phyloP scores from a whole-genome alignment of 169 alveolate genomes.

The Cryptosporidium baileyi region DNA sequence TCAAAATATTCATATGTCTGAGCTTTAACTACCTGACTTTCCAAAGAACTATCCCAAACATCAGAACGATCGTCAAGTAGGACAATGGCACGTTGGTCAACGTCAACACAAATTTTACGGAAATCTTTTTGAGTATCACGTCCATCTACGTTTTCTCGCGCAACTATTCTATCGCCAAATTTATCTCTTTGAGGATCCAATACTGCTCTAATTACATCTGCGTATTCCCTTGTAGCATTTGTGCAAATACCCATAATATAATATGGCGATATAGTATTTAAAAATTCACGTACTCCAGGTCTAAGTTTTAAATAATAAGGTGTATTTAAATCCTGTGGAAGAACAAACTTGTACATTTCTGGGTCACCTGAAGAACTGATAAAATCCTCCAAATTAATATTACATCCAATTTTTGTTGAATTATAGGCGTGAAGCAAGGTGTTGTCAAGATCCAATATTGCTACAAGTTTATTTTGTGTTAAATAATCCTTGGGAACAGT shows the following conservation, averaged over 20 bases:
- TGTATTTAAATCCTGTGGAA: conserved; percentile 84
- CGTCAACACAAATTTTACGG: conserved; percentile 81
- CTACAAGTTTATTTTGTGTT: conserved; percentile 76
- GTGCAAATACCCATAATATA: conserved; percentile 89
- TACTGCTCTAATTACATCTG: conserved; percentile 89
- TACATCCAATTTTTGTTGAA: conserved; percentile 82
- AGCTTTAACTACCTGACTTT: conserved; percentile 87
- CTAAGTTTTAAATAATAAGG: conserved; percentile 87
- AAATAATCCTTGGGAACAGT: conserved; percentile 61
- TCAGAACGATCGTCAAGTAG: conserved; percentile 90
- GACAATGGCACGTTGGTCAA: conserved; percentile 84
- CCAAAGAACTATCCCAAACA: conserved; percentile 88
- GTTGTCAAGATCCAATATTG: conserved; percentile 87
- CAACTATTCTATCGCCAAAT: conserved; percentile 87
- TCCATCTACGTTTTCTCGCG: conserved; percentile 84
- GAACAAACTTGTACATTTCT: conserved; percentile 85
- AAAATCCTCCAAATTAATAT: conserved; percentile 83
- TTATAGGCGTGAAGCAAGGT: conserved; percentile 89
- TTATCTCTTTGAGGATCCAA: conserved; percentile 88
- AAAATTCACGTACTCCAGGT: conserved; percentile 87
- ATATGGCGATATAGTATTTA: conserved; percentile 84
- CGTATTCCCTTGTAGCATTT: conserved; percentile 91
- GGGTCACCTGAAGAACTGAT: conserved; percentile 87
- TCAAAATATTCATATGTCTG: conserved; percentile 89
- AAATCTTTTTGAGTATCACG: conserved; percentile 82